Conservation (phyloP, 768 basidiomycete genomes). For the Tubosaeta sp. region DNA sequence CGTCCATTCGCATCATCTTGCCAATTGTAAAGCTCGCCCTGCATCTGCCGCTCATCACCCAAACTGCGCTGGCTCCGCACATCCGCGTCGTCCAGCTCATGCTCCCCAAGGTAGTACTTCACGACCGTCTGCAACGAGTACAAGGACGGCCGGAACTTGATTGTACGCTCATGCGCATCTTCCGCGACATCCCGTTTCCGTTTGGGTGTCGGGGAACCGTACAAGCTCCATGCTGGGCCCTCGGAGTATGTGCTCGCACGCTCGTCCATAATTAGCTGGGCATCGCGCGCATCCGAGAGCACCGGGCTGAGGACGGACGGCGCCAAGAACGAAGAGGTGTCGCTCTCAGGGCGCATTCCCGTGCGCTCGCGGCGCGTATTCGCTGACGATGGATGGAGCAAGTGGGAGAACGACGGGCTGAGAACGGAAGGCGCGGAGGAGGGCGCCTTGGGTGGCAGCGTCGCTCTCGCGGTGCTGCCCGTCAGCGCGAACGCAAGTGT, state of each 20-base stretch:
- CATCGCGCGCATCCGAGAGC: conserved; percentile 27
- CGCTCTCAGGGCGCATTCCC: no score
- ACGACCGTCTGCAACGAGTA: conserved; percentile 24
- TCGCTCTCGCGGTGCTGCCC: conserved; percentile 46
- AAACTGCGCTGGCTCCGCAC: conserved; percentile 20
- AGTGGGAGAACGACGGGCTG: conserved; percentile 34
- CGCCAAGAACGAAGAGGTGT: conserved; percentile 6
- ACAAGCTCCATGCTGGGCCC: conserved; percentile 29
- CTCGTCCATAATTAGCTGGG: no score
- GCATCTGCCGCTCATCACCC: conserved; percentile 30
- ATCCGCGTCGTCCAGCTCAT: conserved; percentile 25
- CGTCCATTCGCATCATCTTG: conserved; percentile 33
- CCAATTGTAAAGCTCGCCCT: conserved; percentile 27
- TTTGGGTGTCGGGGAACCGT: neutral
- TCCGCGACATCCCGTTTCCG: no score
- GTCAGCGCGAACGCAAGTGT: conserved; percentile 41
- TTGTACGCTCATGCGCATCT: no score
- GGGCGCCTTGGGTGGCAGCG: conserved; percentile 36
- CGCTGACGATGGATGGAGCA: conserved; percentile 13
- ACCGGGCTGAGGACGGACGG: conserved; percentile 38
- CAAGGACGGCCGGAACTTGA: conserved; percentile 14
- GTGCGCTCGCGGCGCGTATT: no score
- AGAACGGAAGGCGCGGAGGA: conserved; percentile 29
- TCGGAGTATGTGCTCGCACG: conserved; percentile 17
- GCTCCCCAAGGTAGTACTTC: conserved; percentile 20